Percentiles rank a stretch among this genome's conserved stretches.
Evolutionary conservation across 2,329 filamentous ascomycete species (phyloP).

Genomic region (Aureobasidium musti): DNA sequence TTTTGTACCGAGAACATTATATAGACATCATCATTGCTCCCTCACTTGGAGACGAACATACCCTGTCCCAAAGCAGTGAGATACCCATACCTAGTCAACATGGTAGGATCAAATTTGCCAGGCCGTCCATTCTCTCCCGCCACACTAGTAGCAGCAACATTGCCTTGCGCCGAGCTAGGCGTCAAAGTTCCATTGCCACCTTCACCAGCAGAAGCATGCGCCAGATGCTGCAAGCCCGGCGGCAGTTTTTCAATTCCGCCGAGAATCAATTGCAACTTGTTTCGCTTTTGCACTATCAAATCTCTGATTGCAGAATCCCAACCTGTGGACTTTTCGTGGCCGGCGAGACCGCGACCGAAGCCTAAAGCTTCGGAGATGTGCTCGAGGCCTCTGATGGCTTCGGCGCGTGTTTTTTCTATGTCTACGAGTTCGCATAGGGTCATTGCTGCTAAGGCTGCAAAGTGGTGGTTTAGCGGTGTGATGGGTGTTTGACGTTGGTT

Average conservation of each 20-base stretch:
- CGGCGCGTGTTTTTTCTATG: constrained; percentile 58
- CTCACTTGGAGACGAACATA: constrained; percentile 36
- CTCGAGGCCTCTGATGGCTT: constrained; percentile 58
- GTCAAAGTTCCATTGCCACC: constrained; percentile 21
- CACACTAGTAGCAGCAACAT: constrained; percentile 31
- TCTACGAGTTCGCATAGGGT: constrained; percentile 63
- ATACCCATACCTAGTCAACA: constrained; percentile 45
- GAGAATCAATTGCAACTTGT: constrained; percentile 47
- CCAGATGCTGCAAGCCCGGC: constrained; percentile 59
- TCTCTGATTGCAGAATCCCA: constrained; percentile 62
- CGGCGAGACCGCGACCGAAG: constrained; percentile 46
- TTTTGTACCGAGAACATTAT: too few relatives aligned
- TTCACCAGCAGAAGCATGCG: constrained; percentile 48
- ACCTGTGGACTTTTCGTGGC: constrained; percentile 50
- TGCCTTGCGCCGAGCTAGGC: constrained; percentile 29
- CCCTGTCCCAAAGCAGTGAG: constrained; percentile 44
- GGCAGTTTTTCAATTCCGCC: constrained; percentile 43
- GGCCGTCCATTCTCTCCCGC: constrained; percentile 29
- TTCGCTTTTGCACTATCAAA: constrained; percentile 49
- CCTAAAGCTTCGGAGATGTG: constrained; percentile 57
- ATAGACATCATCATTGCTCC: too few relatives aligned
- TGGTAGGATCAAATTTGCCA: constrained; percentile 42
- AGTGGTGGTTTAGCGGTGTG: constrained; percentile 68
- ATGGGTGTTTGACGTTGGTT: constrained; percentile 57
- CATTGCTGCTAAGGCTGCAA: constrained; percentile 61